A percentile compares a stretch with the other conserved stretches of the same genome.
phyloP scores from a whole-genome alignment of 2,329 filamentous ascomycete genomes.

The Botryotinia globosa region DNA sequence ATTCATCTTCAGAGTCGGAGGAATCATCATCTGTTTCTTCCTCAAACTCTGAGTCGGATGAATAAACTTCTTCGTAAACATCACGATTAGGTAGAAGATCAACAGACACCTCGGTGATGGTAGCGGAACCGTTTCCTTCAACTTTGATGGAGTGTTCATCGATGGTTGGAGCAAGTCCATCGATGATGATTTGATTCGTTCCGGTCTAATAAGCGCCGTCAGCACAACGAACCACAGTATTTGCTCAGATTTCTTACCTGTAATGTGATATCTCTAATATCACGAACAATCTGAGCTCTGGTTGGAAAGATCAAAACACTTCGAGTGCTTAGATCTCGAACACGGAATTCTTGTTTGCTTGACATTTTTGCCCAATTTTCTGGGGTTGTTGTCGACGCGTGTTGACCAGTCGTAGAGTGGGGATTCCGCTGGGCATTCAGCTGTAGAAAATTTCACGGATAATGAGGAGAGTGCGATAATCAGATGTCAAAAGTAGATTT shows the following conservation, averaged over 20 bases:
- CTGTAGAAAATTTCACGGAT: background rate
- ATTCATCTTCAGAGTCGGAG: conserved; percentile 35
- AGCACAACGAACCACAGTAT: background rate
- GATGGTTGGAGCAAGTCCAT: conserved; percentile 52
- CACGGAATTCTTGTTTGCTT: conserved; percentile 48
- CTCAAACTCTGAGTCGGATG: conserved; percentile 38
- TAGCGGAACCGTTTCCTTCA: conserved; percentile 55
- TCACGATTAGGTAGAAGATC: conserved; percentile 53
- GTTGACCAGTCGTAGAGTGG: background rate
- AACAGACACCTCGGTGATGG: conserved; percentile 61
- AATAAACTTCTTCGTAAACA: conserved; percentile 42
- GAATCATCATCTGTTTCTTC: conserved; percentile 35
- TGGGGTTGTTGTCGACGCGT: background rate
- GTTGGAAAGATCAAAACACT: conserved; percentile 62
- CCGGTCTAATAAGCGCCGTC: conserved; percentile 42
- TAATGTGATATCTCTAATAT: conserved; percentile 54
- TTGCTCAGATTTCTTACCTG: conserved; percentile 25
- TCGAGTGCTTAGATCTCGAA: conserved; percentile 57
- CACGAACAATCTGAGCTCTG: conserved; percentile 58
- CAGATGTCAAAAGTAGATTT: background rate
- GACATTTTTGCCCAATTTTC: conserved; percentile 11
- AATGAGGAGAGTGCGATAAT: background rate
- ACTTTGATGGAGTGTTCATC: conserved; percentile 59
- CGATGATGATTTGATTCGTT: conserved; percentile 54
- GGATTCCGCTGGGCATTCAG: background rate